Conservation (phyloP, 2,329 filamentous ascomycete species). For the Phialophora chinensis region DNA sequence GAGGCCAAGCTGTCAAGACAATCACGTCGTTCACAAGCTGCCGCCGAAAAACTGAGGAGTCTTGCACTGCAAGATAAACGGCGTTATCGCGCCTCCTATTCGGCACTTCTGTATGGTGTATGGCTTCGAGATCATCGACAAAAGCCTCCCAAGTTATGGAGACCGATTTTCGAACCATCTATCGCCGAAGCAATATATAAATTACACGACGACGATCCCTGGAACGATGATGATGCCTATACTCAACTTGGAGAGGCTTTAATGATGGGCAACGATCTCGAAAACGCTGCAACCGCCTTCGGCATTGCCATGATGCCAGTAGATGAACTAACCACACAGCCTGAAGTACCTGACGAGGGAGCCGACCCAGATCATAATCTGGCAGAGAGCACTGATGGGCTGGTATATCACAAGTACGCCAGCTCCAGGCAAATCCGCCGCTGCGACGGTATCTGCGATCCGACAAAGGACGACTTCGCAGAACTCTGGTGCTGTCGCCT, state of each 20-base stretch:
- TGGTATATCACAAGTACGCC: slow-evolving; percentile 19
- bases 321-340: slow-evolving; percentile 4
- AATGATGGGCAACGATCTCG: slow-evolving; percentile 15
- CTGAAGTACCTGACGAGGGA: slow-evolving; percentile 4
- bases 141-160: slow-evolving; percentile 14
- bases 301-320: slow-evolving; percentile 18
- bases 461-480: slow-evolving; percentile 9
- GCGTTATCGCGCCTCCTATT: slow-evolving; percentile 18
- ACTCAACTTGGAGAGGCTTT: slow-evolving; percentile 16
- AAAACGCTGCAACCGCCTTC: slow-evolving; percentile 20
- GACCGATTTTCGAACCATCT: slow-evolving; percentile 5
- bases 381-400: slow-evolving; percentile 7
- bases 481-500: slow-evolving; percentile 15
- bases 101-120: slow-evolving; percentile 20
- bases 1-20: slow-evolving; percentile 9
- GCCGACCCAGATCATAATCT: not conserved
- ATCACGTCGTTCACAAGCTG: slow-evolving; percentile 1
- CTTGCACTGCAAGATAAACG: slow-evolving; percentile 10
- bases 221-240: slow-evolving; percentile 21
- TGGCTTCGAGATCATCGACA: slow-evolving; percentile 23
- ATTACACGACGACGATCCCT: slow-evolving; percentile 22
- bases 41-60: slow-evolving; percentile 10
- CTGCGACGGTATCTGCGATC: slow-evolving; percentile 11
- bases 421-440: slow-evolving; percentile 11
- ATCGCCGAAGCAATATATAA: slow-evolving; percentile 9